phyloP scores from a whole-genome alignment of 2,329 filamentous ascomycete species.

The Davidsoniella australis region DNA sequence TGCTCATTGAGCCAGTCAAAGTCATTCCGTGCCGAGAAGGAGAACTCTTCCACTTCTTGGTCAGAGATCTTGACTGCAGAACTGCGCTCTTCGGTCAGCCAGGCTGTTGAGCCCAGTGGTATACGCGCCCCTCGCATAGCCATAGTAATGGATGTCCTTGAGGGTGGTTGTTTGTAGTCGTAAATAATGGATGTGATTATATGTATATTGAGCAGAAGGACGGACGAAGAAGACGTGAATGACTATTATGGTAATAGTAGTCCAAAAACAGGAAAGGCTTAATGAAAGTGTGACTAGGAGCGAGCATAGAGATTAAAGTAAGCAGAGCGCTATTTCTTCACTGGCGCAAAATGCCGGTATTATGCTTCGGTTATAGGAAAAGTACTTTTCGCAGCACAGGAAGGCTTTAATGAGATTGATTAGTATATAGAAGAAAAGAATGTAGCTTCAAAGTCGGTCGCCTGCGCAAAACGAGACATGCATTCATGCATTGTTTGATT shows the following conservation, averaged over 20 bases:
- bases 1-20: conserved; percentile 98
- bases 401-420: too few species aligned
- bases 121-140: conserved; percentile 40
- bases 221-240: background rate
- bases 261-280: background rate
- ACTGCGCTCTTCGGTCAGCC: conserved; percentile 71
- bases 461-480: background rate
- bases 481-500: background rate
- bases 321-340: background rate
- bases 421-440: background rate
- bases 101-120: conserved; percentile 65
- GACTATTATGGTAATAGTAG: background rate
- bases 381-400: too few species aligned
- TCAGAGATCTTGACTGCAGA: conserved; percentile 60
- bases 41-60: conserved; percentile 81
- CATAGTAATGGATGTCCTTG: conserved; percentile 13
- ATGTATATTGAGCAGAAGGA: background rate
- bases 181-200: background rate
- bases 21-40: conserved; percentile 82
- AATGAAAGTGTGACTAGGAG: background rate
- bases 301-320: conserved; percentile 1
- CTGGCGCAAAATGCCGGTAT: too few species aligned
- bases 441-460: conserved; percentile 1
- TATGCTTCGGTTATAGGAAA: too few species aligned
- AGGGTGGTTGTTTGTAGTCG: conserved; percentile 8